Conservation (phyloP, 23 red algal genomes). For the Gracilaria caudata region DNA sequence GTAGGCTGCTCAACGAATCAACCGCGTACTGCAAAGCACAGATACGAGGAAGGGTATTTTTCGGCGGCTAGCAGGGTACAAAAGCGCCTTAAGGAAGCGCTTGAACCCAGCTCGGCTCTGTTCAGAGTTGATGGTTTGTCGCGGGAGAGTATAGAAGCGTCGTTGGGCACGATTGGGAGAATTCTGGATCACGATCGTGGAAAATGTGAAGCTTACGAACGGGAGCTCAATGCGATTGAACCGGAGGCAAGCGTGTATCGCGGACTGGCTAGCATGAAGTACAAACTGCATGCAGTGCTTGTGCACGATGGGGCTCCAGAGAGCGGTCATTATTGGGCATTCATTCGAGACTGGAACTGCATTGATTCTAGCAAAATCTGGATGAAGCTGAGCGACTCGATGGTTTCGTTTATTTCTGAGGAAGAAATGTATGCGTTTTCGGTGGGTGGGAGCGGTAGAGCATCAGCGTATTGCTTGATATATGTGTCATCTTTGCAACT, state of each 20-base stretch:
- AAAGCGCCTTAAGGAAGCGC: slow-evolving; percentile 34
- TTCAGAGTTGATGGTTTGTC: slow-evolving; percentile 41
- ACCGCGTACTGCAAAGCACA: slow-evolving; percentile 9
- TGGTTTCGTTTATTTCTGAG: slow-evolving; percentile 66
- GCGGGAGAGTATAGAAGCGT: slow-evolving; percentile 18
- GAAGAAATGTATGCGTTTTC: slow-evolving; percentile 76
- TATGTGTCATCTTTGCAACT: slow-evolving; percentile 44
- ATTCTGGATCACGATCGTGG: slow-evolving; percentile 66
- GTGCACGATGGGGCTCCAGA: slow-evolving; percentile 92
- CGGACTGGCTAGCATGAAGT: slow-evolving; percentile 54
- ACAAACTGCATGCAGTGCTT: slow-evolving; percentile 87
- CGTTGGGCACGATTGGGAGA: slow-evolving; percentile 24
- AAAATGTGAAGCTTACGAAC: slow-evolving; percentile 39
- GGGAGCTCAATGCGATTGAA: slow-evolving; percentile 27
- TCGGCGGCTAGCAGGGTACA: slow-evolving; percentile 39
- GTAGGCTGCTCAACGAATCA: slow-evolving; percentile 6
- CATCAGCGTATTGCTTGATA: slow-evolving; percentile 91
- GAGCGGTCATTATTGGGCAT: slow-evolving; percentile 92
- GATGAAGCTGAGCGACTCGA: slow-evolving; percentile 86
- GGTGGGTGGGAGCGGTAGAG: slow-evolving; percentile 69
- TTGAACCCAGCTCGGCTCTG: slow-evolving; percentile 18
- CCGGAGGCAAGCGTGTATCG: slow-evolving; percentile 55
- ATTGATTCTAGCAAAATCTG: slow-evolving; percentile 34
- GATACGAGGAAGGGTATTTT: slow-evolving; percentile 22
- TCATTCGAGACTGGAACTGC: slow-evolving; percentile 72